phyloP scores from a whole-genome alignment of 176 grass and related monocot species.

The Phyllostachys edulis region DNA sequence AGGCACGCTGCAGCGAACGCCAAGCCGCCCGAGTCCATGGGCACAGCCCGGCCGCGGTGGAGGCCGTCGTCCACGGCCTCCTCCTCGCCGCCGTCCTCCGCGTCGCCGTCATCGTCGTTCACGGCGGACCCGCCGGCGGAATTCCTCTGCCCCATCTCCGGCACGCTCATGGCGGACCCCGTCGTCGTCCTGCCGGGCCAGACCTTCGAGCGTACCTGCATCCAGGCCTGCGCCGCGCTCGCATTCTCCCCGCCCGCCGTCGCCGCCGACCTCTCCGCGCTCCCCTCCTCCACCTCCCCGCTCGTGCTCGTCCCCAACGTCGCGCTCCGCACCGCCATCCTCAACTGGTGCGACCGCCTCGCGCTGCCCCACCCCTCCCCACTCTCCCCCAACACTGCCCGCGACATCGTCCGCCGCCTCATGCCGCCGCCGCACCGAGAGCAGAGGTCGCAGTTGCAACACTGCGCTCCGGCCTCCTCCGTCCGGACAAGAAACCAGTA shows the following conservation, averaged over 20 bases:
- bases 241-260: slow-evolving; percentile 58
- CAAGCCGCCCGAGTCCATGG: slow-evolving; percentile 26
- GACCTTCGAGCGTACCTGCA: slow-evolving; percentile 86
- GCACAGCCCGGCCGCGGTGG: slow-evolving; percentile 43
- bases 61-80: slow-evolving; percentile 22
- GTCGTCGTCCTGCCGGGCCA: slow-evolving; percentile 59
- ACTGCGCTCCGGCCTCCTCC: neutral
- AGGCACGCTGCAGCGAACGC: neutral
- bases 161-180: slow-evolving; percentile 83
- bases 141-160: slow-evolving; percentile 92
- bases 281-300: slow-evolving; percentile 24
- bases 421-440: slow-evolving; percentile 38
- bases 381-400: slow-evolving; percentile 54
- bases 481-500: slow-evolving; percentile 15
- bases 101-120: slow-evolving; percentile 41
- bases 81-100: slow-evolving; percentile 5
- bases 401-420: slow-evolving; percentile 68
- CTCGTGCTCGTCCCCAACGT: slow-evolving; percentile 77
- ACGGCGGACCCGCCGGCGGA: slow-evolving; percentile 61
- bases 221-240: slow-evolving; percentile 75
- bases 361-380: slow-evolving; percentile 54
- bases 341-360: slow-evolving; percentile 77
- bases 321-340: slow-evolving; percentile 70
- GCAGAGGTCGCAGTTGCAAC: neutral
- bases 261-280: slow-evolving; percentile 34